Percentiles rank a stretch among this genome's conserved stretches.
phyloP scores from a whole-genome alignment of 805 yeast species.

The Kodamaea fukazawae region DNA sequence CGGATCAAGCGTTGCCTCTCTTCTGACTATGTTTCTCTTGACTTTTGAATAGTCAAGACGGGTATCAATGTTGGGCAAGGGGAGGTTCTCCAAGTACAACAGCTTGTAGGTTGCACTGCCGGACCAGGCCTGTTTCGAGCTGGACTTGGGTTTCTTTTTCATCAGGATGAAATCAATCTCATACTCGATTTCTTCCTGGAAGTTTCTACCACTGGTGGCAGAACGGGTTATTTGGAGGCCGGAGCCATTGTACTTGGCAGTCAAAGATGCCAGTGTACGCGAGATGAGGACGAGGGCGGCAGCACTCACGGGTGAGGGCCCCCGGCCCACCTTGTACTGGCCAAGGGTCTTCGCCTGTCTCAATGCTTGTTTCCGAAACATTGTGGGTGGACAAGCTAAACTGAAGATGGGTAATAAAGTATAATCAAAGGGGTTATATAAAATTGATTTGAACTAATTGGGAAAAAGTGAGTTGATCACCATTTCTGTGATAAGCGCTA shows the following conservation, averaged over 20 bases:
- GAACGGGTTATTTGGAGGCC: background rate
- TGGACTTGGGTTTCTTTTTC: constrained; percentile 8
- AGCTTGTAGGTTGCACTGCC: background rate
- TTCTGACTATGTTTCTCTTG: background rate
- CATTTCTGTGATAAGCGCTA: constrained; percentile 6
- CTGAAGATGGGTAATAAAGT: background rate
- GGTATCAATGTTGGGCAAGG: background rate
- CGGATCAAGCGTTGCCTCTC: constrained; percentile 1
- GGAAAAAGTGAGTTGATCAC: constrained; percentile 1
- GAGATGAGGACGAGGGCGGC: background rate
- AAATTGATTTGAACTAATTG: constrained; percentile 2
- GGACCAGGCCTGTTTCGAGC: background rate
- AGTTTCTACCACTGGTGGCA: constrained; percentile 3
- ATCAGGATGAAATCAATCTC: constrained; percentile 14
- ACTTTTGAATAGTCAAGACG: constrained; percentile 1
- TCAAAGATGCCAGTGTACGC: background rate
- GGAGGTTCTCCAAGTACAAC: constrained; percentile 8
- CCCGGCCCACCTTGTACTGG: background rate
- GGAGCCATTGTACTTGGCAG: background rate
- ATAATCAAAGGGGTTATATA: constrained; percentile 1
- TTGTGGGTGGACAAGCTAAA: background rate
- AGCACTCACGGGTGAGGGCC: too few species aligned
- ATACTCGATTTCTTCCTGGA: constrained; percentile 7
- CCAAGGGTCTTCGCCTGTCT: constrained; percentile 4
- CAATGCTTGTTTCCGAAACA: constrained; percentile 8